Conservation (phyloP, 1,284 basidiomycete species). For the Lignosus rhinocerotis region DNA sequence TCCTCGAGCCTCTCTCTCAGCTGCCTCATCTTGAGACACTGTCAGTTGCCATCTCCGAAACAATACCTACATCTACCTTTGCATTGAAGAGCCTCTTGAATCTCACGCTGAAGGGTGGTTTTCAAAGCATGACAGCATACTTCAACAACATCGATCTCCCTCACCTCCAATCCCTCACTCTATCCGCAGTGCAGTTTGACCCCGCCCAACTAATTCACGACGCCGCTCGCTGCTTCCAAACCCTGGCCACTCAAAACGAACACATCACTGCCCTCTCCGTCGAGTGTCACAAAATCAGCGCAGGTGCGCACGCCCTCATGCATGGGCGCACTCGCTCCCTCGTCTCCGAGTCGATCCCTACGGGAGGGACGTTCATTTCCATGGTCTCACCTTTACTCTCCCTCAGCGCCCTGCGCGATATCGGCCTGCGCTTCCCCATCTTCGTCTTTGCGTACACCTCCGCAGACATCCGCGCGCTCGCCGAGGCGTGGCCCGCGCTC, state of each 20-base stretch:
- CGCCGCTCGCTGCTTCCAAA: not conserved
- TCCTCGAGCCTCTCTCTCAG: not conserved
- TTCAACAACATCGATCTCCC: not conserved
- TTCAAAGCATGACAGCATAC: not conserved
- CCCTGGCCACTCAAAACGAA: not conserved
- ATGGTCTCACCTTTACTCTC: constrained; percentile 1
- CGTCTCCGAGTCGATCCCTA: not conserved
- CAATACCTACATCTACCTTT: not conserved
- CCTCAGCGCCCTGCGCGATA: not conserved
- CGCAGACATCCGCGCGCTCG: constrained; percentile 1
- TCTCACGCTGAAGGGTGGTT: not conserved
- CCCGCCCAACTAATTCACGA: not conserved
- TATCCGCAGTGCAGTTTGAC: not conserved
- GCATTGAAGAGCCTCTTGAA: not conserved
- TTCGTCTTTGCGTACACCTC: not conserved
- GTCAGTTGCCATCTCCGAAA: not conserved
- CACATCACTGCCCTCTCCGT: not conserved
- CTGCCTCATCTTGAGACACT: not conserved
- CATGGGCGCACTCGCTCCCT: not conserved
- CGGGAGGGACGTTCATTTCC: not conserved
- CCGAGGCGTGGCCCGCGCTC: constrained; percentile 2
- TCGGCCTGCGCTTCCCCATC: not conserved
- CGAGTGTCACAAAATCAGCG: not conserved
- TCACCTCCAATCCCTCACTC: not conserved
- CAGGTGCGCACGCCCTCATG: not conserved